Base-by-base conservation (phyloP, 2,329 filamentous ascomycete species). In the Trichoderma sp. region DNA sequence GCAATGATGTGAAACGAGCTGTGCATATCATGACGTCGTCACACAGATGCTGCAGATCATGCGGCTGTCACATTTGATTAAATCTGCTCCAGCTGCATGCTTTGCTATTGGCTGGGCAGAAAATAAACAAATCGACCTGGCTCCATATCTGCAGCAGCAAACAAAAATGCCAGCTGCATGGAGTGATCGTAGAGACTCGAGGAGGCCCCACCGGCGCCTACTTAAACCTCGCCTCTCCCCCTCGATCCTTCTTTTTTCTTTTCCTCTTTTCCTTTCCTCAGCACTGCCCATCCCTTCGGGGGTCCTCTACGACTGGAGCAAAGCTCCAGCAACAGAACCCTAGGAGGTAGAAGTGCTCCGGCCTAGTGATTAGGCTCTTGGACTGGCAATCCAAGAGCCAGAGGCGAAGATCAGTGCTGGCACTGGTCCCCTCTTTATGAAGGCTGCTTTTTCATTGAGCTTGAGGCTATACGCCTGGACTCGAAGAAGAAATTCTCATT, bases 361-460 rank as follows among this genome's bases (percentile, higher is more conserved):
- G 56, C 21, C 55, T 56, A 29, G 43, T 67, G 64, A 67, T 67
- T 59, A 58, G 24, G 33, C 49, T 55, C 55, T 49, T 13, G 49
- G 29, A 7, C 2, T 35, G 43, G 64, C 64, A 27, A 21, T n/a
- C 27, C 11, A 37, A 43, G 55, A 55, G 49, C 43, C 24, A 55
- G 53, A 43, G 40, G 35, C 31, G 35, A 52, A 6, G 7, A 35
- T 14, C 55, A 24, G 55, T 6, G 37, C 55, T 19, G 16, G n/a
- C 40, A 43, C 40, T 19, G 19, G 19, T 43, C 5, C 6, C 40
- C 40, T 43, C 40, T n/a, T 16, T 8, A 60, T 67, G 64, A 67
- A 56, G 64, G 64, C 37, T 31, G 62, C 33, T 70, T 71, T 71
- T 71, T 35, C 70, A 70, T 71, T 71, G 68, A 70, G 70, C 16